Evolutionary conservation across 108 stramenopile genomes (phyloP).

Genomic region (Discostella pseudostelligera): DNA sequence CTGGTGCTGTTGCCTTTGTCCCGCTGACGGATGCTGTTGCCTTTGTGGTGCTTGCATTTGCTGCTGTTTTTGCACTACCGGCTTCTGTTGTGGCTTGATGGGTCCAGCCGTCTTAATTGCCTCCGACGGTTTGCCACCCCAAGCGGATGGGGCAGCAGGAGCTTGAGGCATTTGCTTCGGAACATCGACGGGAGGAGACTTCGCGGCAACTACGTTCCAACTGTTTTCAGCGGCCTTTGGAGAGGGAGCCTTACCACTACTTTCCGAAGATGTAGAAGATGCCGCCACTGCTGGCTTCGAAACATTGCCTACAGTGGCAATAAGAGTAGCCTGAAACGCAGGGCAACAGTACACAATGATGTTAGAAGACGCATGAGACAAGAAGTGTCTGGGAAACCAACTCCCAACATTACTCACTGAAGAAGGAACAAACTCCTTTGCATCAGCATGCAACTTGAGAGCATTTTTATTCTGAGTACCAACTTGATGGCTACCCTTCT

Average conservation of each 20-base stretch:
- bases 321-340: constrained; percentile 23
- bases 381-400: too few species aligned
- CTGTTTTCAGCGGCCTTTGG: constrained; percentile 4
- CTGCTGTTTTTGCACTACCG: constrained; percentile 20
- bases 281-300: constrained; percentile 19
- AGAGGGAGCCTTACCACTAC: constrained; percentile 2
- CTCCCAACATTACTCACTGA: constrained; percentile 21
- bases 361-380: background rate
- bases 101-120: constrained; percentile 41
- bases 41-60: constrained; percentile 5
- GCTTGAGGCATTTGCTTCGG: constrained; percentile 20
- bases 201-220: constrained; percentile 17
- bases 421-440: constrained; percentile 37
- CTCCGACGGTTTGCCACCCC: constrained; percentile 38
- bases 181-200: constrained; percentile 11
- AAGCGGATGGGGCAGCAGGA: constrained; percentile 39
- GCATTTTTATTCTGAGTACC: background rate
- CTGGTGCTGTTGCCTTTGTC: constrained; percentile 21
- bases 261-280: constrained; percentile 3
- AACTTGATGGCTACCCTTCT: constrained; percentile 10
- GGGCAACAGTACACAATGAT: background rate
- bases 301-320: constrained; percentile 14
- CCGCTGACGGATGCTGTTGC: constrained; percentile 14
- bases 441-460: constrained; percentile 18
- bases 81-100: constrained; percentile 24